These are phyloP conservation scores for Coemansia sp. DNA, from an alignment of 192 early-diverging fungal genomes.

Conservation along the genomic window DNA sequence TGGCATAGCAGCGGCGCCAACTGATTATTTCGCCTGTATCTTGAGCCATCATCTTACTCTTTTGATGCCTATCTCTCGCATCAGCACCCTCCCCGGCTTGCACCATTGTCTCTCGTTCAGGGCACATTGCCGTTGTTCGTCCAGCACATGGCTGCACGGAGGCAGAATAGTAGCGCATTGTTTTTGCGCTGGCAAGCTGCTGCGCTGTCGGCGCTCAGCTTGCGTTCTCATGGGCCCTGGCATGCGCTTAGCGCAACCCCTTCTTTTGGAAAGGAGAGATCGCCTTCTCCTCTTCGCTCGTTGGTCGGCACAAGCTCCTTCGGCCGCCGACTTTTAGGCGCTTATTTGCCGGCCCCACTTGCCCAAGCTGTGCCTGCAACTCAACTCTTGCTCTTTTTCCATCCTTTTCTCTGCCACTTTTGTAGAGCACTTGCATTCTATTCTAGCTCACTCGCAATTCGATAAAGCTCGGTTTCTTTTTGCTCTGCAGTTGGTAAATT, in stretches of 20 bases:
- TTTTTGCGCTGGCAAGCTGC: not conserved
- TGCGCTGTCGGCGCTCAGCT: not conserved
- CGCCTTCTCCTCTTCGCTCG: not conserved
- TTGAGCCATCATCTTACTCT: not conserved
- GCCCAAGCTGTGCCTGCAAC: not conserved
- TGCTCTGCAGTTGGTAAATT: not conserved
- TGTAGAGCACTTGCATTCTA: not conserved
- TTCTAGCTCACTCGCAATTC: constrained; percentile 4
- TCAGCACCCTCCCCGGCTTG: not conserved
- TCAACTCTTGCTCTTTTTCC: not conserved
- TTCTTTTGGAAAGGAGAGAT: not conserved
- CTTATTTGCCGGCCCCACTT: not conserved
- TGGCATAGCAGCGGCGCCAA: not conserved
- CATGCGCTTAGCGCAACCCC: not conserved
- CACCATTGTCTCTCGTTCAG: not conserved
- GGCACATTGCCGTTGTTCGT: constrained; percentile 4
- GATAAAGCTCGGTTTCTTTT: not conserved
- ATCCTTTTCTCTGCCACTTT: not conserved
- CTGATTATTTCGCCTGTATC: not conserved
- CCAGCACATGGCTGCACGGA: not conserved
- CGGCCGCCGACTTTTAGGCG: not conserved
- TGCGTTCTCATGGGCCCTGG: constrained; percentile 1
- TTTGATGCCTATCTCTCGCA: not conserved
- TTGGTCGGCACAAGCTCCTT: not conserved
- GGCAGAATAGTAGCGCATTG: constrained; percentile 1